phyloP scores from a whole-genome alignment of 257 asterid species.

The Solanum clarkiae region DNA sequence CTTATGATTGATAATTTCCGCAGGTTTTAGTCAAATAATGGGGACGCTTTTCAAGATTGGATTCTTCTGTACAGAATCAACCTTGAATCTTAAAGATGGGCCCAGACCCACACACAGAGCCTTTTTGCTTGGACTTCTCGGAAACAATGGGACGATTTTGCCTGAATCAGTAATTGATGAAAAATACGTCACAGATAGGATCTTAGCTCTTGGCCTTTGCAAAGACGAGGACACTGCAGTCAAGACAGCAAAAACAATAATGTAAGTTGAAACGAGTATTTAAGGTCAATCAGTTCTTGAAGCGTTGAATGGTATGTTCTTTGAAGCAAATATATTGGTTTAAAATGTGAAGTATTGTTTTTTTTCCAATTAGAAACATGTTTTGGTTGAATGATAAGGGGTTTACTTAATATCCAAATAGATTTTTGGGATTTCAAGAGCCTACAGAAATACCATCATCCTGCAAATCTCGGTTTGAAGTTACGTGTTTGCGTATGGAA shows the following conservation, averaged over 20 bases:
- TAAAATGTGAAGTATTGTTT: neutral
- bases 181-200: constrained; percentile 44
- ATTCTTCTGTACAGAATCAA: constrained; percentile 49
- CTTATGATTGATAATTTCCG: neutral
- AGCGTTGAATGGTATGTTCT: neutral
- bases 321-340: neutral
- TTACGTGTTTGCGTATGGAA: constrained; percentile 73
- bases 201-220: constrained; percentile 41
- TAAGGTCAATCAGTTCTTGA: neutral
- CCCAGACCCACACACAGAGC: constrained; percentile 34
- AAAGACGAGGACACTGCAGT: constrained; percentile 40
- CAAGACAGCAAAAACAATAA: constrained; percentile 66
- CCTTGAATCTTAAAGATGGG: constrained; percentile 24
- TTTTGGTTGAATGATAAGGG: neutral
- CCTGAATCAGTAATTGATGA: constrained; percentile 27
- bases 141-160: constrained; percentile 2
- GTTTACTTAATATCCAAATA: constrained; percentile 2
- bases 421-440: constrained; percentile 70
- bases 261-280: constrained; percentile 31
- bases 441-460: constrained; percentile 49
- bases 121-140: constrained; percentile 39
- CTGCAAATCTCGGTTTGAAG: constrained; percentile 58
- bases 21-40: constrained; percentile 90
- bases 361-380: neutral
- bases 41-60: constrained; percentile 76